Percentiles rank a stretch among this genome's conserved stretches.
Evolutionary conservation across 192 early-diverging fungal genomes (phyloP).

Genomic region (Gaertneriomyces sp.): DNA sequence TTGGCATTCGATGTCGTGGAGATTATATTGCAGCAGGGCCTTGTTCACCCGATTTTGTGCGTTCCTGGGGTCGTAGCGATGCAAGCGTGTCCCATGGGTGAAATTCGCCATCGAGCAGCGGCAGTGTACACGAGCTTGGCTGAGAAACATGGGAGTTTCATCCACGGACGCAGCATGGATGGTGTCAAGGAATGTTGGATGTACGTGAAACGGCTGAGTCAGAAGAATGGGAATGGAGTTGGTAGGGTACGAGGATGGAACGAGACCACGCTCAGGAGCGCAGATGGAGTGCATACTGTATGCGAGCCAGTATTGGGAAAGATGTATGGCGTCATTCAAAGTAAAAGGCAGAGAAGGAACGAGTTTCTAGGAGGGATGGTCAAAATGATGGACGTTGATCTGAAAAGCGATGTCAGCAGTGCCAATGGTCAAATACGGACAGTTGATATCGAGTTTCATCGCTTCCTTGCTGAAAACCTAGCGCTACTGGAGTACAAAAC

Average conservation of each 20-base stretch:
- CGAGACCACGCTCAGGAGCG: too few relatives aligned
- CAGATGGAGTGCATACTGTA: too few relatives aligned
- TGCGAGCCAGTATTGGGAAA: slow-evolving; percentile 54
- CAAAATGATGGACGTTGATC: slow-evolving; percentile 65
- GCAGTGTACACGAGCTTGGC: slow-evolving; percentile 70
- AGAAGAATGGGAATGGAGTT: too few relatives aligned
- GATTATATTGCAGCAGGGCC: slow-evolving; percentile 82
- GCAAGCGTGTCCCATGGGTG: slow-evolving; percentile 63
- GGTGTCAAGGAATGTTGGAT: slow-evolving; percentile 69
- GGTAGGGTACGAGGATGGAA: too few relatives aligned
- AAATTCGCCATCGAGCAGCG: slow-evolving; percentile 66
- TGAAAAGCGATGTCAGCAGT: neutral
- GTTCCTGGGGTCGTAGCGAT: slow-evolving; percentile 85
- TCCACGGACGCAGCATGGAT: slow-evolving; percentile 78
- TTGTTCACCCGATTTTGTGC: slow-evolving; percentile 87
- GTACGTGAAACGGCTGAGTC: slow-evolving; percentile 38
- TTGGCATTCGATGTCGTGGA: slow-evolving; percentile 76
- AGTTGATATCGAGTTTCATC: slow-evolving; percentile 36
- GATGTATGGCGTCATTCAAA: slow-evolving; percentile 67
- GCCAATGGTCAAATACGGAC: too few relatives aligned
- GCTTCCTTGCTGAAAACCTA: slow-evolving; percentile 83
- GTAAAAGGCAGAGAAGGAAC: slow-evolving; percentile 65
- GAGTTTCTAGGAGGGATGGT: slow-evolving; percentile 68
- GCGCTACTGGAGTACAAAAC: slow-evolving; percentile 75
- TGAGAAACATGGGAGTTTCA: slow-evolving; percentile 84